Conservation (phyloP, 192 early-diverging fungal genomes). For the Diversispora eburnea region DNA sequence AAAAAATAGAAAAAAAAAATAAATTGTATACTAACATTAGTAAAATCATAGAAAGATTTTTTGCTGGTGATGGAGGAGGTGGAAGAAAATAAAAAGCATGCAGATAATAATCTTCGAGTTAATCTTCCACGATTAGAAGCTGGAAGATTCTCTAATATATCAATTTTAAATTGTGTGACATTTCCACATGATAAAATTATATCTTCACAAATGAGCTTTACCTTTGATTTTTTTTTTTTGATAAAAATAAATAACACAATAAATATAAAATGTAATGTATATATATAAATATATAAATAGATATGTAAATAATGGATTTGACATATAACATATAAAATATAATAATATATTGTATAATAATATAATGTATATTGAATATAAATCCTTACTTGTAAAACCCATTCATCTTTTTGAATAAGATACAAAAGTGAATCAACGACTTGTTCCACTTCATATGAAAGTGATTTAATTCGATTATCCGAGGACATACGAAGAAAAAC, state of each 20-base stretch:
- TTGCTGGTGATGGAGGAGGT: no score
- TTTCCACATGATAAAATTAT: constrained; percentile 1
- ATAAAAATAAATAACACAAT: background rate
- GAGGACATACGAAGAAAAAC: constrained; percentile 15
- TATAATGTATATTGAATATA: no score
- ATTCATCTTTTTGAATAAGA: background rate
- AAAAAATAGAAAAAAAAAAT: background rate
- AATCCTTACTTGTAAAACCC: constrained; percentile 2
- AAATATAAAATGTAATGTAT: background rate
- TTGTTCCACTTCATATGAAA: background rate
- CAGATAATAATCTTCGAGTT: background rate
- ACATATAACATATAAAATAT: no score
- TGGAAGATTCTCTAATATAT: constrained; percentile 9
- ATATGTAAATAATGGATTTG: background rate
- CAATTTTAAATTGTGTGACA: background rate
- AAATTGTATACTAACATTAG: no score
- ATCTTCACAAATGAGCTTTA: constrained; percentile 21
- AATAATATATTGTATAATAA: no score
- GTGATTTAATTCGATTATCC: background rate
- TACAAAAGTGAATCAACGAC: background rate
- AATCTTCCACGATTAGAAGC: constrained; percentile 5
- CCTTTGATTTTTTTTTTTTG: no score
- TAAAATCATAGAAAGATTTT: no score
- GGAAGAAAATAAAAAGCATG: background rate
- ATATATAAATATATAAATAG: background rate